These are phyloP conservation scores for Quercus tomentella DNA, from an alignment of 331 rosid genomes.

Conservation along the genomic window DNA sequence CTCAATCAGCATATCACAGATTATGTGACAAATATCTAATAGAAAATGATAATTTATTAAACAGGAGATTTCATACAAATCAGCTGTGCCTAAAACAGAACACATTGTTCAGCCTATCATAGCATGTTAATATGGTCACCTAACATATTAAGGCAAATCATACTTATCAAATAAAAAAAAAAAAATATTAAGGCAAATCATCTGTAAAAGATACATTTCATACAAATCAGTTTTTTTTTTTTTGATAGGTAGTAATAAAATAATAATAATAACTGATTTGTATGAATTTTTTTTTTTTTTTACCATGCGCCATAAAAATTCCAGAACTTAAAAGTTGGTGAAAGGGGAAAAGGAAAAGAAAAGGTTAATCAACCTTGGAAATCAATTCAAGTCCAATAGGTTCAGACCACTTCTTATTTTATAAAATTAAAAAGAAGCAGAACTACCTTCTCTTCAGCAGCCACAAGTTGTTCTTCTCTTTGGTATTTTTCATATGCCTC, in stretches of 20 bases:
- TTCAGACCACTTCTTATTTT: not conserved
- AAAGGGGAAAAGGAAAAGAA: not conserved
- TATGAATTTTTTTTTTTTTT: not conserved
- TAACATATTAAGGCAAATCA: not conserved
- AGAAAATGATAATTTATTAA: too few species aligned
- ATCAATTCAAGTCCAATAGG: not conserved
- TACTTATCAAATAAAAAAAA: too few species aligned
- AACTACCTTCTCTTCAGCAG: constrained; percentile 44
- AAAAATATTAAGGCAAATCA: not conserved
- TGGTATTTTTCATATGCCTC: constrained; percentile 87
- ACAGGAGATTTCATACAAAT: too few species aligned
- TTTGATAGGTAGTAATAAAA: too few species aligned
- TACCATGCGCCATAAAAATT: not conserved
- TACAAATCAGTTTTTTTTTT: not conserved
- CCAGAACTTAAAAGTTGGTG: not conserved
- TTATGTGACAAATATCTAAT: not conserved
- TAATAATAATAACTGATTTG: too few species aligned
- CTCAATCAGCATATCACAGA: not conserved
- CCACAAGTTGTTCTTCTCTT: constrained; percentile 55
- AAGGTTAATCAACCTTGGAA: not conserved
- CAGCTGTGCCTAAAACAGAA: not conserved
- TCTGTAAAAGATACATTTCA: not conserved
- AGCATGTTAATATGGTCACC: not conserved
- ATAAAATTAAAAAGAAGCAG: not conserved
- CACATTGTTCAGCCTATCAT: not conserved